These are phyloP conservation scores for Gentiana macrophylla DNA, from an alignment of 257 asterid species.

Conservation along the genomic window DNA sequence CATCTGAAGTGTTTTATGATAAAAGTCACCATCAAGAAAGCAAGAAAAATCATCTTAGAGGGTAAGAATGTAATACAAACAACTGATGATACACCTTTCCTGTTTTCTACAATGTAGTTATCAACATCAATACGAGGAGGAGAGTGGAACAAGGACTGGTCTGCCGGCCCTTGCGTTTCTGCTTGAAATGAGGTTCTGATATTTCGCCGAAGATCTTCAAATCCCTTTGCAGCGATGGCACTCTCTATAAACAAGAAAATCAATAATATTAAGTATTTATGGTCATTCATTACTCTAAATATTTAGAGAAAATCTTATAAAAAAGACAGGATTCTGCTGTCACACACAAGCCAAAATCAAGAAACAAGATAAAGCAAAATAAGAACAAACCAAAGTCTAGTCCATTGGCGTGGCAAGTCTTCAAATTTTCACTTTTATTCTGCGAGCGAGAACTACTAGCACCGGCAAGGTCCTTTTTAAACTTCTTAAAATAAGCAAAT, in stretches of 20 bases:
- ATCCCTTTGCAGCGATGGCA: slow-evolving; percentile 13
- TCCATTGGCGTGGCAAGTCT: slow-evolving; percentile 14
- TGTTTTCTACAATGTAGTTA: slow-evolving; percentile 9
- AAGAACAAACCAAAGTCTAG: background rate
- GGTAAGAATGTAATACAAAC: slow-evolving; percentile 7
- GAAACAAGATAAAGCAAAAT: too few relatives aligned
- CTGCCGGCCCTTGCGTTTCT: slow-evolving; percentile 26
- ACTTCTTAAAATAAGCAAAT: slow-evolving; percentile 61
- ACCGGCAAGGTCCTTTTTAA: slow-evolving; percentile 29
- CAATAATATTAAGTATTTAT: background rate
- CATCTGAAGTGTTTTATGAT: slow-evolving; percentile 33
- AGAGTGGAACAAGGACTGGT: slow-evolving; percentile 20
- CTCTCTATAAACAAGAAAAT: slow-evolving; percentile 23
- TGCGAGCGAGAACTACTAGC: slow-evolving; percentile 15
- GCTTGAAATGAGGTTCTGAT: slow-evolving; percentile 21
- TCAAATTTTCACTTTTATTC: slow-evolving; percentile 17
- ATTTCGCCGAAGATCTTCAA: slow-evolving; percentile 17
- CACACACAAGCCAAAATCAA: background rate
- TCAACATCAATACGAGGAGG: slow-evolving; percentile 19
- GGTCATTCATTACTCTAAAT: too few relatives aligned
- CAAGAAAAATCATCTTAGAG: slow-evolving; percentile 10
- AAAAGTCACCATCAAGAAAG: background rate
- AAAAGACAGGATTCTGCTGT: slow-evolving; percentile 25
- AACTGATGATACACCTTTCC: slow-evolving; percentile 20
- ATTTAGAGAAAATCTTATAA: too few relatives aligned